phyloP scores from a whole-genome alignment of 108 stramenopile species.

The Nannochloropsis salina region DNA sequence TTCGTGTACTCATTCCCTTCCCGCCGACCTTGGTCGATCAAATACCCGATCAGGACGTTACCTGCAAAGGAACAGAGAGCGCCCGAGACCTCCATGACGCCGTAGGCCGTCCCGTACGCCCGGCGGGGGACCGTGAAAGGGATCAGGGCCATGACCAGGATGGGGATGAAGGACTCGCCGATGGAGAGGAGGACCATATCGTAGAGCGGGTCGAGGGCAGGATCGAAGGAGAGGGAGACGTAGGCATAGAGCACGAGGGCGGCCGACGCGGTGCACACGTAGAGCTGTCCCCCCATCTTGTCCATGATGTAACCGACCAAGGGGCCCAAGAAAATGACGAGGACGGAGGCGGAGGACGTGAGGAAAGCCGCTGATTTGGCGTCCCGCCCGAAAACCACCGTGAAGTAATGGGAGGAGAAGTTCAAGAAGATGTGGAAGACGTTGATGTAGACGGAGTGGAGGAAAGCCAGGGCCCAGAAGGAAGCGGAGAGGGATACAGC shows the following conservation, averaged over 20 bases:
- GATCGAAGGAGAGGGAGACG: neutral
- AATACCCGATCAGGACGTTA: neutral
- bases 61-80: neutral
- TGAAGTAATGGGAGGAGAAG: conserved; percentile 30
- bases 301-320: conserved; percentile 34
- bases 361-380: conserved; percentile 30
- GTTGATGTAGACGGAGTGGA: conserved; percentile 31
- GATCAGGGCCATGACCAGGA: neutral
- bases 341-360: conserved; percentile 28
- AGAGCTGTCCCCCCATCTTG: conserved; percentile 32
- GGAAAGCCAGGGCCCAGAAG: conserved; percentile 31
- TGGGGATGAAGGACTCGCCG: neutral
- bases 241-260: neutral
- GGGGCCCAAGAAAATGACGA: conserved; percentile 33
- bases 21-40: neutral
- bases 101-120: neutral
- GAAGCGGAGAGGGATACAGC: neutral
- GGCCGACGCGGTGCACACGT: conserved; percentile 19
- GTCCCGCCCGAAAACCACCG: conserved; percentile 21
- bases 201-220: neutral
- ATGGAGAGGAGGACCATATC: neutral
- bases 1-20: neutral
- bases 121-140: neutral
- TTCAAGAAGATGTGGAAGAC: conserved; percentile 37
- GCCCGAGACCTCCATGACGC: neutral